Base-by-base conservation (phyloP, 2,329 filamentous ascomycete species). In the Exophiala sp. region DNA sequence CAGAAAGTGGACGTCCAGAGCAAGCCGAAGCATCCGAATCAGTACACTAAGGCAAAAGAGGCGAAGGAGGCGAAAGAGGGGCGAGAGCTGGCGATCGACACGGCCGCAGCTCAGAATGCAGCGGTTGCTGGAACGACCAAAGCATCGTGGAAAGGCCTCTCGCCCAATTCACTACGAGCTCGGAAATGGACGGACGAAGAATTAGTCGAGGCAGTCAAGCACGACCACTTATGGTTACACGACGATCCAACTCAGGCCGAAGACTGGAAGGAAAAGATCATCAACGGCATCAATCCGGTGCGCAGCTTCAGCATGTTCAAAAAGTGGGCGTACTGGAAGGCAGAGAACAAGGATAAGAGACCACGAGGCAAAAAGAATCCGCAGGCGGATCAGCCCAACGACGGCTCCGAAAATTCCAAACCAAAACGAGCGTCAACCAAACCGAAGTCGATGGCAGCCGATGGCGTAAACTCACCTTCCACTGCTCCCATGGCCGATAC, bases 301-400 rank as follows among this genome's bases (percentile, higher is more conserved):
- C 55, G 59, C 37, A 60, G 58, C 38, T 59, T 53, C 40, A 52
- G 55, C 43, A 60, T 60, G 59, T 53, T 55, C 27, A 46, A 48
- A 18, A 62, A 60, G 32, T 62, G 59, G 59, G 46, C 42, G n/a
- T 48, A 53, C 22, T 62, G 59, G 59, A 57, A 50, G 43, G 48
- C 16, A 4, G 47, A 46, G 19, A 53, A 53, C 30, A 50, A 53
- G 21, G 58, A 59, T 43, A 62, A 62, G 47, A 39, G 59, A 50
- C 59, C 59, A 19, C 52, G 59, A 10, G 43, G 45, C 10, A 61
- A 60, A 32, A 59, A 58, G 37, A 45, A 52, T n/a, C 24, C 42
- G 3, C 10, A 34, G 10, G 44, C 43, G 2, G 34, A 35, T 32
- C 18, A 52, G 16, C 8, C 34, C 14, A 34, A 44, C 19, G 34